Percentiles rank a stretch among this genome's conserved stretches.
phyloP scores from a whole-genome alignment of 257 asterid genomes.

The Paulownia fortunei region DNA sequence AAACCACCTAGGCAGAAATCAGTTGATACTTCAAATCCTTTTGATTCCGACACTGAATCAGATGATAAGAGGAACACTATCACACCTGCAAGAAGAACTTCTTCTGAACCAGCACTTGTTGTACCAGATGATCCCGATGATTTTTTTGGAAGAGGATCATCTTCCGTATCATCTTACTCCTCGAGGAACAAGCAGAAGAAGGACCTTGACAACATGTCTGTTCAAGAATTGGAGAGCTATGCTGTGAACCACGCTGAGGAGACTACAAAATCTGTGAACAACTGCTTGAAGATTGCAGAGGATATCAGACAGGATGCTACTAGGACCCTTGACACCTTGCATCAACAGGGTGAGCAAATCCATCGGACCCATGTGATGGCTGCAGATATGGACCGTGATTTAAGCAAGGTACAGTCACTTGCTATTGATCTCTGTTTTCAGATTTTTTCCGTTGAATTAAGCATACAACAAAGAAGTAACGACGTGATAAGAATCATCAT shows the following conservation, averaged over 20 bases:
- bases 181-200: conserved; percentile 40
- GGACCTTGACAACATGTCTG: conserved; percentile 74
- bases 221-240: conserved; percentile 79
- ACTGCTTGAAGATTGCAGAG: conserved; percentile 80
- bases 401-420: conserved; percentile 60
- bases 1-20: conserved; percentile 40
- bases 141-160: conserved; percentile 45
- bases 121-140: conserved; percentile 49
- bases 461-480: too few relatives aligned
- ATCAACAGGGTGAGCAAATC: conserved; percentile 92
- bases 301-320: conserved; percentile 75
- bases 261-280: conserved; percentile 77
- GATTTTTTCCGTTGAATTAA: not conserved
- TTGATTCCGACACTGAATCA: conserved; percentile 45
- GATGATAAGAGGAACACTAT: conserved; percentile 25
- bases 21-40: conserved; percentile 42
- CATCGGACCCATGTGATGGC: conserved; percentile 93
- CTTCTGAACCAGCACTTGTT: conserved; percentile 68
- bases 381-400: conserved; percentile 80
- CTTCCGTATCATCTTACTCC: conserved; percentile 30
- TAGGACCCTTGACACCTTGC: conserved; percentile 76
- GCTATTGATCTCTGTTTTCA: not conserved
- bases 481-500: not conserved
- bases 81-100: conserved; percentile 58
- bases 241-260: conserved; percentile 77